phyloP scores from a whole-genome alignment of 1,284 basidiomycete genomes.

The Leucoagaricus sp. region DNA sequence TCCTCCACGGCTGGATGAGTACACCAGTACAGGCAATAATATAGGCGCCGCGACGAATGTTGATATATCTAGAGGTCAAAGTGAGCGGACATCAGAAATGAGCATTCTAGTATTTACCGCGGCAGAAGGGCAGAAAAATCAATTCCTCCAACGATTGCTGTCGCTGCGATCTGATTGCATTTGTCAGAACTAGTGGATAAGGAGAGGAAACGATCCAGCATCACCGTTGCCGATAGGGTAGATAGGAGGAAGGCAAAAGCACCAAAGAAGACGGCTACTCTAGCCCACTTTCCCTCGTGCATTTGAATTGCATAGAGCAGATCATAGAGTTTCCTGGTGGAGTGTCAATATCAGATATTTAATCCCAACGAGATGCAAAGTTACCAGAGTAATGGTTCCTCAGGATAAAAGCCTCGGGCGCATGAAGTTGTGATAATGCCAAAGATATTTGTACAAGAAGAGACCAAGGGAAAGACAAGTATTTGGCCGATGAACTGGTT shows the following conservation, averaged over 20 bases:
- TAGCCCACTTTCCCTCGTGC: conserved; percentile 26
- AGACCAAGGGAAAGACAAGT: conserved; percentile 32
- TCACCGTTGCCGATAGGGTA: conserved; percentile 30
- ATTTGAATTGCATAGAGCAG: conserved; percentile 30
- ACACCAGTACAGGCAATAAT: conserved; percentile 30
- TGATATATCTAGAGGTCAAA: conserved; percentile 22
- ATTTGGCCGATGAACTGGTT: conserved; percentile 34
- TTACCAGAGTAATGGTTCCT: conserved; percentile 32
- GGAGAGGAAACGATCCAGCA: not conserved
- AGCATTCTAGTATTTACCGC: not conserved
- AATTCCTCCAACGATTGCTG: conserved; percentile 33
- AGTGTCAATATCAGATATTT: not conserved
- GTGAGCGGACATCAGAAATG: not conserved
- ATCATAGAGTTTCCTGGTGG: conserved; percentile 30
- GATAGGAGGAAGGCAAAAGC: conserved; percentile 31
- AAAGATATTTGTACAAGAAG: conserved; percentile 33
- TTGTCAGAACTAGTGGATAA: not conserved
- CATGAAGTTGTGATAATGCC: conserved; percentile 33
- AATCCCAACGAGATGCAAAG: not conserved
- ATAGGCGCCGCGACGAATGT: conserved; percentile 31
- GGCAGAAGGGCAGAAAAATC: conserved; percentile 27
- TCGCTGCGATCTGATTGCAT: conserved; percentile 23
- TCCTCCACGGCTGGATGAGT: conserved; percentile 34
- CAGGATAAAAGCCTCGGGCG: conserved; percentile 32
- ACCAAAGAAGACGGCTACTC: conserved; percentile 34